These are phyloP conservation scores for Penicillium salamii DNA, from an alignment of 495 filamentous ascomycete genomes.

Conservation along the genomic window DNA sequence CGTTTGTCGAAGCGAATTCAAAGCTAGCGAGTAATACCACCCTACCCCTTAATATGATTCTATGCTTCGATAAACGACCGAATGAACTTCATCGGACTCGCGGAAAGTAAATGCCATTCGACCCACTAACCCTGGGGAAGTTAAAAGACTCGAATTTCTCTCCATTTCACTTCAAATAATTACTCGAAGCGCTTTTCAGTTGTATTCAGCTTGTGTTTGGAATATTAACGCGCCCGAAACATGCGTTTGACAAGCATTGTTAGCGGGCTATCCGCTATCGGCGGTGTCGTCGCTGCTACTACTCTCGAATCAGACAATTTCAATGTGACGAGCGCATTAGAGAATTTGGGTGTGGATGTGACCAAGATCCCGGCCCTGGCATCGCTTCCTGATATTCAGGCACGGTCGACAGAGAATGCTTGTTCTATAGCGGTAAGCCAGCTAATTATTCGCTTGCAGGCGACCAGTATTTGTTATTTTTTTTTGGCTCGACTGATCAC, in stretches of 20 bases:
- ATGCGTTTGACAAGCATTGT: constrained; percentile 10
- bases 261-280: constrained; percentile 9
- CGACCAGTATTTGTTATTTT: no score
- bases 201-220: not conserved
- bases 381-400: constrained; percentile 2
- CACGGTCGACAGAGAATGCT: constrained; percentile 9
- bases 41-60: not conserved
- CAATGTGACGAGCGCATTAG: constrained; percentile 11
- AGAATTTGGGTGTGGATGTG: constrained; percentile 14
- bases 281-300: constrained; percentile 2
- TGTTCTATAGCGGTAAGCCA: constrained; percentile 14
- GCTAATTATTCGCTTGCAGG: no score
- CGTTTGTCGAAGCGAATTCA: not conserved
- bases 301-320: constrained; percentile 12
- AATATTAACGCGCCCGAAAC: not conserved
- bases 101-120: not conserved
- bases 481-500: not conserved
- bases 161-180: not conserved
- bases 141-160: not conserved
- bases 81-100: not conserved
- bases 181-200: no score
- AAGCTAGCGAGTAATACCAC: not conserved
- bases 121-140: not conserved
- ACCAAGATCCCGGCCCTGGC: constrained; percentile 15
- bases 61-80: not conserved